Conservation (phyloP, 805 yeast species). For the Zygosaccharomyces pseudorouxii region DNA sequence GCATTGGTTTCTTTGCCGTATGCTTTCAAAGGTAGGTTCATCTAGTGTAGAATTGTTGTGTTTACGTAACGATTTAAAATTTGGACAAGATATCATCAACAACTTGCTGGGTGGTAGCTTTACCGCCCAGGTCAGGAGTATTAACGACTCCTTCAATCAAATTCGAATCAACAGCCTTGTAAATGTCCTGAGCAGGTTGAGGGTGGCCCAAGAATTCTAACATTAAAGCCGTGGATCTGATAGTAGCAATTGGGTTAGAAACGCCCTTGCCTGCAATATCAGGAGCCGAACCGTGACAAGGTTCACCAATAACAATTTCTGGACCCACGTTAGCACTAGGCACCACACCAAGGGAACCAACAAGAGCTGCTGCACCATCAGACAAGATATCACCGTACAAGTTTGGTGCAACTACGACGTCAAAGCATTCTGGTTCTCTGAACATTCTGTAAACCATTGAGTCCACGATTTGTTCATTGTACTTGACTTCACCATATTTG, state of each 20-base stretch:
- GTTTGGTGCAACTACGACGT: slow-evolving; percentile 98
- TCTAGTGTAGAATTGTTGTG: background rate
- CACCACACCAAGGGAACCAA: slow-evolving; percentile 96
- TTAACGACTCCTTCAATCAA: slow-evolving; percentile 65
- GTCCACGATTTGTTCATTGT: slow-evolving; percentile 96
- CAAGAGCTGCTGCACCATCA: slow-evolving; percentile 97
- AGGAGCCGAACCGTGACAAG: slow-evolving; percentile 99
- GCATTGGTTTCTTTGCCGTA: slow-evolving; percentile 98
- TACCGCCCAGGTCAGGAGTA: slow-evolving; percentile 96
- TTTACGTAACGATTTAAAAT: slow-evolving; percentile 13
- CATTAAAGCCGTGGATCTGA: slow-evolving; percentile 95
- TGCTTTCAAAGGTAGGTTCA: slow-evolving; percentile 57
- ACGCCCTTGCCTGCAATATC: slow-evolving; percentile 95
- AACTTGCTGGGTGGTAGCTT: slow-evolving; percentile 80
- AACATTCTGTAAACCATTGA: slow-evolving; percentile 99
- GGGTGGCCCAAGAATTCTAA: slow-evolving; percentile 92
- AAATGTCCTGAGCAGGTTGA: slow-evolving; percentile 85
- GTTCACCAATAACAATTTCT: slow-evolving; percentile 94
- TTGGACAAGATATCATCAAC: slow-evolving; percentile 65
- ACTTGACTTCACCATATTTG: slow-evolving; percentile 54
- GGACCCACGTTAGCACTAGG: slow-evolving; percentile 99
- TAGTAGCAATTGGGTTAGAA: slow-evolving; percentile 95
- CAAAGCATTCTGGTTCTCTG: slow-evolving; percentile 96
- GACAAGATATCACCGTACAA: slow-evolving; percentile 94
- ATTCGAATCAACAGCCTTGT: slow-evolving; percentile 92